Evolutionary conservation across 768 basidiomycete species (phyloP).

Genomic region (Pseudohyphozyma bogoriensis): DNA sequence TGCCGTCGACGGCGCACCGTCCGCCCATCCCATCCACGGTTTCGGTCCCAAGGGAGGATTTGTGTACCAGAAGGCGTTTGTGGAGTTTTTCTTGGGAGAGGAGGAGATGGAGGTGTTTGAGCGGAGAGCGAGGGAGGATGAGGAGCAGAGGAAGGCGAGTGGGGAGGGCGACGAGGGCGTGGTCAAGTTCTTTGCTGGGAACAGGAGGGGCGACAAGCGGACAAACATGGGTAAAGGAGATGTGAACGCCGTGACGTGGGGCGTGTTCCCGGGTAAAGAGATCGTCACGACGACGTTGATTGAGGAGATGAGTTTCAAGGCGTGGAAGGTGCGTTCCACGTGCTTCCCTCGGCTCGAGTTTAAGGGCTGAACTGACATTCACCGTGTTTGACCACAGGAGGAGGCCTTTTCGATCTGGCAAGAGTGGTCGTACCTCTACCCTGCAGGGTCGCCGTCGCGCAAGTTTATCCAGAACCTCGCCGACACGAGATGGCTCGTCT

Average conservation of each 20-base stretch:
- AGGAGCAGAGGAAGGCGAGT: slow-evolving; percentile 48
- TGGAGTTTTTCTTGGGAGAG: slow-evolving; percentile 73
- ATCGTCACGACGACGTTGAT: slow-evolving; percentile 94
- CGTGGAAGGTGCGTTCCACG: slow-evolving; percentile 84
- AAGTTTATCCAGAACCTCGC: slow-evolving; percentile 60
- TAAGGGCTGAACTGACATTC: neutral
- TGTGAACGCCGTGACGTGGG: slow-evolving; percentile 96
- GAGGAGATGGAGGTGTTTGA: slow-evolving; percentile 36
- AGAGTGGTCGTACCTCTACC: slow-evolving; percentile 83
- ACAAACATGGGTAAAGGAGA: slow-evolving; percentile 70
- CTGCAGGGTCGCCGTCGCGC: slow-evolving; percentile 62
- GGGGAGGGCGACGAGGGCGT: slow-evolving; percentile 44
- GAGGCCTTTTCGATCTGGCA: slow-evolving; percentile 95
- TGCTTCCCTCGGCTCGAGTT: neutral
- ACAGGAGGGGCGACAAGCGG: slow-evolving; percentile 61
- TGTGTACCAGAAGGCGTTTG: slow-evolving; percentile 94
- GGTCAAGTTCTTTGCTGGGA: slow-evolving; percentile 41
- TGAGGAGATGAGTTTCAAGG: slow-evolving; percentile 82
- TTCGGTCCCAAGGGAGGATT: slow-evolving; percentile 91
- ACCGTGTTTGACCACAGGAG: slow-evolving; percentile 47
- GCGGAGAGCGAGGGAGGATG: slow-evolving; percentile 32
- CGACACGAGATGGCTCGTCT: slow-evolving; percentile 76
- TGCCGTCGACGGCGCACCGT: slow-evolving; percentile 67
- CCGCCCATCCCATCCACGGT: slow-evolving; percentile 68
- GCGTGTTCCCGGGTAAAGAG: slow-evolving; percentile 93